These are phyloP conservation scores for Coemansia furcata DNA, from an alignment of 192 early-diverging fungal genomes.

Conservation along the genomic window DNA sequence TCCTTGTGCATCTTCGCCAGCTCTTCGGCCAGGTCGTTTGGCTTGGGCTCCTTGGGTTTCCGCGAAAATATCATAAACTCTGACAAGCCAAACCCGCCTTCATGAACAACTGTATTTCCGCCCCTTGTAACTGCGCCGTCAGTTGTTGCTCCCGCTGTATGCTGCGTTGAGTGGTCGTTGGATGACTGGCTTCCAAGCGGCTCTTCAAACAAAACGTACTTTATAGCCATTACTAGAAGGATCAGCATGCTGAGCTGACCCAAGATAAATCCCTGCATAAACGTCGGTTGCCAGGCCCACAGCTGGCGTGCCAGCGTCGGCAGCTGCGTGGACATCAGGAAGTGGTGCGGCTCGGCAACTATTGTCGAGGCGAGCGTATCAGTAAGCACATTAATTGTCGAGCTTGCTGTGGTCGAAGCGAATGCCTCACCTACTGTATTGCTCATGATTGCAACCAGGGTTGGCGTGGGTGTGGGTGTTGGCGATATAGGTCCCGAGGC, in stretches of 20 bases:
- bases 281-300: constrained; percentile 49
- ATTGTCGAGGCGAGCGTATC: neutral
- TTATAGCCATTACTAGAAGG: constrained; percentile 46
- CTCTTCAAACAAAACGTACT: constrained; percentile 55
- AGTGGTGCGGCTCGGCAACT: neutral
- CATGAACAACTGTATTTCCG: constrained; percentile 22
- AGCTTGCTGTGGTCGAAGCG: neutral
- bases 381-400: neutral
- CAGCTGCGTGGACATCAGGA: neutral
- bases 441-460: neutral
- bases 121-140: neutral
- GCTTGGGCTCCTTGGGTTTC: constrained; percentile 41
- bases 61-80: constrained; percentile 51
- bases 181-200: constrained; percentile 15
- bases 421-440: neutral
- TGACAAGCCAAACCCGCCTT: constrained; percentile 47
- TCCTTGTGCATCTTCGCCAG: constrained; percentile 47
- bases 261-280: constrained; percentile 53
- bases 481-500: neutral
- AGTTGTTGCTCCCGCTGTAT: neutral
- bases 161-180: neutral
- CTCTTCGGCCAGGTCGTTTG: constrained; percentile 41
- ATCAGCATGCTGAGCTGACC: constrained; percentile 53
- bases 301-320: constrained; percentile 9
- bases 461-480: neutral